phyloP scores from a whole-genome alignment of 768 basidiomycete species.

The Rickenella mellea region DNA sequence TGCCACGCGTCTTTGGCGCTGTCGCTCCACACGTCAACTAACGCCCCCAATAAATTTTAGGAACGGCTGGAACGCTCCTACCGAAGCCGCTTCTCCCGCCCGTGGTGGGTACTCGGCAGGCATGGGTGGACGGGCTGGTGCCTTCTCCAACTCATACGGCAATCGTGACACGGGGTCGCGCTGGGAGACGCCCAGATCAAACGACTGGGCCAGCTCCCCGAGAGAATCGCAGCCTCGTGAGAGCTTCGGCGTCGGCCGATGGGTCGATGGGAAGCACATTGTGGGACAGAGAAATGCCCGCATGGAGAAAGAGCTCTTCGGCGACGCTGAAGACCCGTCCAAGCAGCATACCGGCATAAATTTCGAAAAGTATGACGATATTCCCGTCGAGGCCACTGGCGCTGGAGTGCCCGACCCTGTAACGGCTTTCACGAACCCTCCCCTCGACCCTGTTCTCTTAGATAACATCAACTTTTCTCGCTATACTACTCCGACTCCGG shows the following conservation, averaged over 20 bases:
- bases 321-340: slow-evolving; percentile 74
- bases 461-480: slow-evolving; percentile 91
- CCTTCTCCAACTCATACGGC: slow-evolving; percentile 27
- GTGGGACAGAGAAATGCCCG: slow-evolving; percentile 77
- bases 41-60: slow-evolving; percentile 28
- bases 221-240: slow-evolving; percentile 37
- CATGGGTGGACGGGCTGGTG: slow-evolving; percentile 33
- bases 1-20: not conserved
- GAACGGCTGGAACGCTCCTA: slow-evolving; percentile 71
- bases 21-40: slow-evolving; percentile 1
- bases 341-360: slow-evolving; percentile 97
- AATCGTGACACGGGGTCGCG: slow-evolving; percentile 25
- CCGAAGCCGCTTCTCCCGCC: slow-evolving; percentile 46
- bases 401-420: slow-evolving; percentile 95
- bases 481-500: slow-evolving; percentile 94
- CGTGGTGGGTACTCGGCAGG: slow-evolving; percentile 31
- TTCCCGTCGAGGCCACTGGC: slow-evolving; percentile 97
- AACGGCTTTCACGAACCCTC: slow-evolving; percentile 75
- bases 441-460: slow-evolving; percentile 85
- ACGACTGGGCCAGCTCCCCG: slow-evolving; percentile 22
- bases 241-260: slow-evolving; percentile 55
- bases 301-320: slow-evolving; percentile 94
- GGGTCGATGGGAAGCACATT: slow-evolving; percentile 86
- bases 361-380: slow-evolving; percentile 99
- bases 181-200: slow-evolving; percentile 25